phyloP scores from a whole-genome alignment of 2,329 filamentous ascomycete genomes.

The Hypoxylon sp. region DNA sequence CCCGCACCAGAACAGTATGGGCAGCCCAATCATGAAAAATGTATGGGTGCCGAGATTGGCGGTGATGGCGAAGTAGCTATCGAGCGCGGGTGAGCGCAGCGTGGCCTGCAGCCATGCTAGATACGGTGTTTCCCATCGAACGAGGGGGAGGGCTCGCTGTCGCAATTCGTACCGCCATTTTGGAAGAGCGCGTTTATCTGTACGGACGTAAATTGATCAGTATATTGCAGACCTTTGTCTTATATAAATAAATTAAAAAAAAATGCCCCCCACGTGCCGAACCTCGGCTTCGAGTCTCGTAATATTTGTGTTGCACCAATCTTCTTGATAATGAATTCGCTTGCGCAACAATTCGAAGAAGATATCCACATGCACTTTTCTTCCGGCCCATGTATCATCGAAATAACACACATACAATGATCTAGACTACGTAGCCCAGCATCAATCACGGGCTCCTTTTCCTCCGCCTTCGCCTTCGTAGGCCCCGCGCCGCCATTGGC shows the following conservation, averaged over 20 bases:
- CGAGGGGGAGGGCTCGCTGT: conserved; percentile 84
- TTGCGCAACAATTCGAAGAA: conserved; percentile 9
- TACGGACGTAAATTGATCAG: conserved; percentile 20
- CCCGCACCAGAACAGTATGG: conserved; percentile 97
- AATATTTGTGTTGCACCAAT: conserved; percentile 12
- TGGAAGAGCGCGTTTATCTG: conserved; percentile 87
- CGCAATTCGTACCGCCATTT: conserved; percentile 90
- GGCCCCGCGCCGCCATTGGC: conserved; percentile 37
- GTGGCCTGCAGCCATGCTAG: conserved; percentile 87
- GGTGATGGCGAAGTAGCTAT: conserved; percentile 96
- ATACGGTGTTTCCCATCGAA: conserved; percentile 96
- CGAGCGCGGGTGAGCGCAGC: conserved; percentile 85
- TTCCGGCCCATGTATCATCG: conserved; percentile 4
- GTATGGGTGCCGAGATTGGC: conserved; percentile 98
- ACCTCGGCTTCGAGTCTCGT: background rate
- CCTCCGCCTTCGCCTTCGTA: conserved; percentile 35
- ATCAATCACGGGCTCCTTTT: conserved; percentile 64
- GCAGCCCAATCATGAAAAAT: conserved; percentile 97
- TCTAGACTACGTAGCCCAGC: conserved; percentile 86
- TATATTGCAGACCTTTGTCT: conserved; percentile 8
- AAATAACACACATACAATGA: conserved; percentile 73
- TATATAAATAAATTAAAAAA: conserved; percentile 2
- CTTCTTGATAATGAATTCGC: background rate
- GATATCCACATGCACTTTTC: background rate
- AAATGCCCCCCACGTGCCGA: conserved; percentile 10